Evolutionary conservation across 2,329 filamentous ascomycete species (phyloP).

Genomic region (Orbilia blumenaviensis): DNA sequence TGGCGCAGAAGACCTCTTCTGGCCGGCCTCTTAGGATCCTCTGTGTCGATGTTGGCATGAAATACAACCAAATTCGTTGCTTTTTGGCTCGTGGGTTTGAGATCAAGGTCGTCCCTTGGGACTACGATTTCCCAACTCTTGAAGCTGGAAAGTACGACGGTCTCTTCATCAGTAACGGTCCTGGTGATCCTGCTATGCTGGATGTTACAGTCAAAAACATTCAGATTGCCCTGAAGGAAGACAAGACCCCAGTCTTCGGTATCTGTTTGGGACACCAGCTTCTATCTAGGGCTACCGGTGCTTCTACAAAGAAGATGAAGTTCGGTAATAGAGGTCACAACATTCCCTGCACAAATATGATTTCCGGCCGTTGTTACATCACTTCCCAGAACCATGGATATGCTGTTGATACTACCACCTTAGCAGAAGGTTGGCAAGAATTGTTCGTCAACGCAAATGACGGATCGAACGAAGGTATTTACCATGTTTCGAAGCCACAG

Average conservation of each 20-base stretch:
- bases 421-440: slow-evolving; percentile 85
- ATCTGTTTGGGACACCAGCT: slow-evolving; percentile 97
- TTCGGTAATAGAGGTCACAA: slow-evolving; percentile 99
- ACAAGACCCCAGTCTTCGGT: slow-evolving; percentile 87
- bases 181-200: slow-evolving; percentile 90
- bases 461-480: slow-evolving; percentile 96
- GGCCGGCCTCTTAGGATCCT: slow-evolving; percentile 86
- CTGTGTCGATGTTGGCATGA: slow-evolving; percentile 95
- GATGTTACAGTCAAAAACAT: slow-evolving; percentile 82
- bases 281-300: slow-evolving; percentile 85
- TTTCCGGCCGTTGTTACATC: slow-evolving; percentile 97
- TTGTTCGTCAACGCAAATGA: slow-evolving; percentile 99
- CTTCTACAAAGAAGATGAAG: slow-evolving; percentile 93
- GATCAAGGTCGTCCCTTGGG: slow-evolving; percentile 93
- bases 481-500: slow-evolving; percentile 83
- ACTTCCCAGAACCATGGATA: slow-evolving; percentile 99
- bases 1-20: slow-evolving; percentile 83
- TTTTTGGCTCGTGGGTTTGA: slow-evolving; percentile 90
- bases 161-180: slow-evolving; percentile 96
- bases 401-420: slow-evolving; percentile 81
- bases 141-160: slow-evolving; percentile 89
- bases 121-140: slow-evolving; percentile 84
- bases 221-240: slow-evolving; percentile 76
- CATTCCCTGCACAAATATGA: slow-evolving; percentile 94
- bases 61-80: slow-evolving; percentile 97